Base-by-base conservation (phyloP, 1,284 basidiomycete species). In the Ceratobasidium sp. region DNA sequence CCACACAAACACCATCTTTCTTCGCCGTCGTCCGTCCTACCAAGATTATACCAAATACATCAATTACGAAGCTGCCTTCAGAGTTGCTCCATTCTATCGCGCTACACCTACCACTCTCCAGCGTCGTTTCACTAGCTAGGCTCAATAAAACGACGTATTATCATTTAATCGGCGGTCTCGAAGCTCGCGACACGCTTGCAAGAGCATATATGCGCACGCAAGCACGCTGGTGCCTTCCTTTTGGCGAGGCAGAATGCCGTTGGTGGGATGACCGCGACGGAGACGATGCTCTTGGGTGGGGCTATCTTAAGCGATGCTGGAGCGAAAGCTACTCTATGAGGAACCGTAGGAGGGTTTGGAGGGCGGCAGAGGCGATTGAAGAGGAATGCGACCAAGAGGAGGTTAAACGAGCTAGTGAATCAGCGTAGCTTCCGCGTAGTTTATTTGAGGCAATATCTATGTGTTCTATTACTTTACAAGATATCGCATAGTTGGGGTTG, bases 281-380 rank as follows among this genome's bases (percentile, higher is more conserved):
- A 1, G 69, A 71, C 30, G 32, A 49, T 16, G 57, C 46, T 4
- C 55, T 71, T 52, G 69, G 69, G 8, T 61, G 69, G 69, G 69
- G 59, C 9, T 61, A 71, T 26, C 35, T 71, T 18, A 71, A 32
- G 23, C 16, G 46, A 52, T 61, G 55, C 43, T 52, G 18, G 44
- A 23, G 32, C 32, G 13, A 50, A 11, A 71, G 69, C 49, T 57
- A 61, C 23, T 71, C 69, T 26, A 61, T 71, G 69, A 71, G 57
- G 26, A 71, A 71, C 47, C 30, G 69, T 18, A 61, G 35, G 32
- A 57, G 69, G 21, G 50, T 61, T 1, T 71, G 69, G 69, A 59
- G 47, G 38, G 57, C 69, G 18, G 69, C 57, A 0, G 57, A 71
- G 55, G 59, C 57, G 26, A 71, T 71, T 28, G 69, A 71, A 23